These are phyloP conservation scores for Fagopyrum esculentum DNA, from an alignment of 148 eudicot genomes.

Conservation along the genomic window DNA sequence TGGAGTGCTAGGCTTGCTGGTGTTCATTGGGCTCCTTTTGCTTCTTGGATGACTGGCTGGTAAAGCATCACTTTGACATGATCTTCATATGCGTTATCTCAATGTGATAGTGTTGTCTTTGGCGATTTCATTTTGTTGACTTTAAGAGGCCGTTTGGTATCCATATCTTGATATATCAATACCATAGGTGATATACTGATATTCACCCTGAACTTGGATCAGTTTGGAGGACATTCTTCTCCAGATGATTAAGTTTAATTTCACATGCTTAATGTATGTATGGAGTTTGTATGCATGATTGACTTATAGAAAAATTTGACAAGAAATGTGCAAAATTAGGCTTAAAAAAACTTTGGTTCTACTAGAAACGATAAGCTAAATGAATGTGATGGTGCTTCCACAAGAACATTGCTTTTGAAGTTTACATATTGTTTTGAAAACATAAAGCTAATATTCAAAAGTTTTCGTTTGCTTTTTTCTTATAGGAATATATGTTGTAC, in stretches of 20 bases:
- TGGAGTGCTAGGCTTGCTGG: constrained; percentile 99
- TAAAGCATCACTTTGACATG: constrained; percentile 17
- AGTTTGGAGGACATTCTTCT: background rate
- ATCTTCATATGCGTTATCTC: background rate
- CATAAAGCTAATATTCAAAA: background rate
- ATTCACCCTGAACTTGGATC: background rate
- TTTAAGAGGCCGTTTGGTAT: background rate
- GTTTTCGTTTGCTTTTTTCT: background rate
- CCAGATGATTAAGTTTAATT: background rate
- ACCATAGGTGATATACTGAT: background rate
- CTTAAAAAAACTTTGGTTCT: background rate
- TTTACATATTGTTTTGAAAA: background rate
- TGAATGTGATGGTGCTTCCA: background rate
- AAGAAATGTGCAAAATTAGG: background rate
- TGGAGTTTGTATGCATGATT: background rate
- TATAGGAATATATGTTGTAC: background rate
- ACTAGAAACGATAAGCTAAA: background rate
- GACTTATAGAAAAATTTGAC: background rate
- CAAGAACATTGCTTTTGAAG: background rate
- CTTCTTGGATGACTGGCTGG: constrained; percentile 95
- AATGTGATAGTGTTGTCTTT: no score
- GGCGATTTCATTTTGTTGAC: background rate
- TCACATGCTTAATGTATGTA: background rate
- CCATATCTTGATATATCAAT: background rate
- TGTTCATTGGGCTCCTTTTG: constrained; percentile 80